Conservation (phyloP, 257 asterid species). For the Paulownia fortunei region DNA sequence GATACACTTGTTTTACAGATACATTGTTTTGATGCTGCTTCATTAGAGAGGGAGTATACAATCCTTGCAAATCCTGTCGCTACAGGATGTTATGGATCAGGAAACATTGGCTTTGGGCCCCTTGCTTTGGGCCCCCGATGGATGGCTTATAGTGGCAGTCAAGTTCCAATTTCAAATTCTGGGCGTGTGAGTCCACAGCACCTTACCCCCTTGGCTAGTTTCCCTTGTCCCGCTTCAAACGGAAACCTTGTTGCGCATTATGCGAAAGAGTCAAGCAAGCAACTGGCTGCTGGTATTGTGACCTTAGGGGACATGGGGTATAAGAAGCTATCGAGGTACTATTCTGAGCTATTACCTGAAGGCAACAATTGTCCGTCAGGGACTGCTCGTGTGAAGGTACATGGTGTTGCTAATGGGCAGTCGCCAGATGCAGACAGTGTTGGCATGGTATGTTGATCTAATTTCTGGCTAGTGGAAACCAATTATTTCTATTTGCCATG, state of each 20-base stretch:
- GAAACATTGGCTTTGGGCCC: constrained; percentile 81
- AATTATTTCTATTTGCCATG: neutral
- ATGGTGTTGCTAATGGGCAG: constrained; percentile 61
- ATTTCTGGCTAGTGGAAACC: neutral
- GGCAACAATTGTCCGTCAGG: constrained; percentile 60
- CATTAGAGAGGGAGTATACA: constrained; percentile 75
- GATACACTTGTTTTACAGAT: constrained; percentile 51
- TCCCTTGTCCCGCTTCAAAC: constrained; percentile 61
- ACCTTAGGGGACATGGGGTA: constrained; percentile 90
- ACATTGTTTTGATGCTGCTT: constrained; percentile 79
- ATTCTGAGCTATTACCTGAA: constrained; percentile 78
- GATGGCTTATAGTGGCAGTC: constrained; percentile 95
- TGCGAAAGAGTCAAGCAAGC: constrained; percentile 97
- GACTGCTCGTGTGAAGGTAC: constrained; percentile 49
- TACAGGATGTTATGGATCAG: constrained; percentile 52
- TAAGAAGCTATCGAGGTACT: constrained; percentile 83
- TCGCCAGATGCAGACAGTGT: constrained; percentile 60
- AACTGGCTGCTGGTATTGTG: constrained; percentile 89
- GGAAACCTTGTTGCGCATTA: constrained; percentile 91
- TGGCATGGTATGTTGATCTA: constrained; percentile 75
- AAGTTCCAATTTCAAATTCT: constrained; percentile 60
- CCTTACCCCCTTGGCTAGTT: constrained; percentile 62
- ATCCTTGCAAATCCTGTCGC: constrained; percentile 83
- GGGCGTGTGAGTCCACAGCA: constrained; percentile 84
- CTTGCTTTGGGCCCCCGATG: constrained; percentile 95